These are phyloP conservation scores for Boletus pseudo-olivaceus DNA, from an alignment of 768 basidiomycete genomes.

Conservation along the genomic window DNA sequence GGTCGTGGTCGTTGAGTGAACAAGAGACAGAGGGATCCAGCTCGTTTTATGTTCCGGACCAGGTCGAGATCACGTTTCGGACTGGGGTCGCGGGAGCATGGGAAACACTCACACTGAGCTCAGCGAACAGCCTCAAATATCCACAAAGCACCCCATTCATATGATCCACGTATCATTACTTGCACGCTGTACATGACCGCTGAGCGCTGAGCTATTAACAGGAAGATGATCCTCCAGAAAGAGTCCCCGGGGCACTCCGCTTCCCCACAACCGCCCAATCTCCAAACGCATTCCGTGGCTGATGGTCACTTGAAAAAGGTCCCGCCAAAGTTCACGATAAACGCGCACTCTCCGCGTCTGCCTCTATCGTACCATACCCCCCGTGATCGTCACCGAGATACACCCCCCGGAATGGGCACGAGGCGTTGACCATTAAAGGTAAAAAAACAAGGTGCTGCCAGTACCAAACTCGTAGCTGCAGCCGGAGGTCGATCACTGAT, in stretches of 20 bases:
- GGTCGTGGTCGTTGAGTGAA: not conserved
- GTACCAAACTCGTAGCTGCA: not conserved
- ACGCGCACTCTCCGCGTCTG: conserved; percentile 37
- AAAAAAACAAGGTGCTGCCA: conserved; percentile 44
- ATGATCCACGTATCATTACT: too few relatives aligned
- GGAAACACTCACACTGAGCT: too few relatives aligned
- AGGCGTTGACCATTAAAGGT: conserved; percentile 60
- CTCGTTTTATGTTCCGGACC: not conserved
- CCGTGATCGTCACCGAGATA: conserved; percentile 50
- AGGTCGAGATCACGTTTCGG: conserved; percentile 1
- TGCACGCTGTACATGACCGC: too few relatives aligned
- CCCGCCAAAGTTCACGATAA: conserved; percentile 59
- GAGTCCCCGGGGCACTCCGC: too few relatives aligned
- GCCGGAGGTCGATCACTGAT: too few relatives aligned
- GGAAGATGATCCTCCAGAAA: too few relatives aligned
- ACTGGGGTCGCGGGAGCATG: not conserved
- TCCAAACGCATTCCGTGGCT: too few relatives aligned
- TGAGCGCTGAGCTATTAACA: too few relatives aligned
- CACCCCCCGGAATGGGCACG: conserved; percentile 43
- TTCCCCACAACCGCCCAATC: too few relatives aligned
- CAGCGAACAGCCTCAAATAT: not conserved
- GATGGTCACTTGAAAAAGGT: too few relatives aligned
- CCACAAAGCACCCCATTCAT: not conserved
- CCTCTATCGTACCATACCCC: conserved; percentile 62
- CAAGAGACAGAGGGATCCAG: not conserved